phyloP scores from a whole-genome alignment of 73 alveolate species.

The Paramecium octaurelia region DNA sequence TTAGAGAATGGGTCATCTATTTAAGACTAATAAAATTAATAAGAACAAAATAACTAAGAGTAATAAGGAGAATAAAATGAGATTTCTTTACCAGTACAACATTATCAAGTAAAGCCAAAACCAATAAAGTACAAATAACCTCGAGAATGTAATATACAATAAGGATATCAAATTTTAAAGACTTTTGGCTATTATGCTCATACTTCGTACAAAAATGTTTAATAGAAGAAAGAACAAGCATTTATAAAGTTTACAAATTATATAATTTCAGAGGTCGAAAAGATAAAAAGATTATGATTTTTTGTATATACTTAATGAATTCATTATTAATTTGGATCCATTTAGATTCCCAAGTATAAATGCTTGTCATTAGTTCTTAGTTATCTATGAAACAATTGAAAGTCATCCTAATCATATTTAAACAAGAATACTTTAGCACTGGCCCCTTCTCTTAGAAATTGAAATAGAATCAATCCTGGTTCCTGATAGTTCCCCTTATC shows the following conservation, averaged over 20 bases:
- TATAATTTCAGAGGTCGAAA: neutral
- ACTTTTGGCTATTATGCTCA: neutral
- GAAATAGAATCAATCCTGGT: slow-evolving; percentile 20
- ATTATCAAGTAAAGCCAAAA: neutral
- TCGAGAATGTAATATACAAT: neutral
- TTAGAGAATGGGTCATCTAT: neutral
- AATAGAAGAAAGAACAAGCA: neutral
- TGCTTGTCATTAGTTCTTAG: slow-evolving; percentile 24
- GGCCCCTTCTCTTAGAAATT: slow-evolving; percentile 18
- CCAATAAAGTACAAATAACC: neutral
- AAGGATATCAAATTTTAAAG: neutral
- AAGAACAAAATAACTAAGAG: neutral
- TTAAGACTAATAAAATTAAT: neutral
- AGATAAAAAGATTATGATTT: neutral
- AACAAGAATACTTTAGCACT: slow-evolving; percentile 11
- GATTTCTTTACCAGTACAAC: neutral
- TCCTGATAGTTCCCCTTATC: slow-evolving; percentile 24
- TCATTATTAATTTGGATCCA: slow-evolving; percentile 26
- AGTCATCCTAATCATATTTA: neutral
- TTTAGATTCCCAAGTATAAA: slow-evolving; percentile 1
- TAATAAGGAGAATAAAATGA: neutral
- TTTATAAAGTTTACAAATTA: neutral
- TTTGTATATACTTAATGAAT: neutral
- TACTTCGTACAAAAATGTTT: neutral
- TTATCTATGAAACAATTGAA: slow-evolving; percentile 36